A percentile compares a stretch with the other conserved stretches of the same genome.
Conservation (phyloP, 148 eudicot species). For the Camellia lanceoleosa region DNA sequence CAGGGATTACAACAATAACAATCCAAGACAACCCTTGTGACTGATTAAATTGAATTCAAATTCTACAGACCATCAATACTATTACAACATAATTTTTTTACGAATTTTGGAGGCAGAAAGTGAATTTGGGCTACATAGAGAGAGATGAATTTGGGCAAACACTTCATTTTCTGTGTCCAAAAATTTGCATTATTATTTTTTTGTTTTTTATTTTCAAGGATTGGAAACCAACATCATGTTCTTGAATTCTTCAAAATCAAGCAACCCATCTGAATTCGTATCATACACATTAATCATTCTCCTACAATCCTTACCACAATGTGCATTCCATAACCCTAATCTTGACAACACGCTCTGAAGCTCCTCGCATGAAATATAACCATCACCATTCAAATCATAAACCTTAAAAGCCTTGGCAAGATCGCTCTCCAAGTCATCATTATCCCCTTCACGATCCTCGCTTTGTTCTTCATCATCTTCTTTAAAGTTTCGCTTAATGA, state of each 20-base stretch:
- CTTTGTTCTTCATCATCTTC: not conserved
- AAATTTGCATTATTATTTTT: too few relatives aligned
- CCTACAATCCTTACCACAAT: slow-evolving; percentile 34
- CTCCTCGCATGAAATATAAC: slow-evolving; percentile 56
- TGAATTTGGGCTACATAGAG: too few relatives aligned
- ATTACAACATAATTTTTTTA: too few relatives aligned
- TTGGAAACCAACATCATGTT: slow-evolving; percentile 47
- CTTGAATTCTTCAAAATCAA: slow-evolving; percentile 74
- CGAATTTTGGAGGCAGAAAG: too few relatives aligned
- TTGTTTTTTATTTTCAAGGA: too few relatives aligned
- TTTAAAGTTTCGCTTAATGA: slow-evolving; percentile 6
- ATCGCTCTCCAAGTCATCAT: slow-evolving; percentile 26
- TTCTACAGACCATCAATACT: too few relatives aligned
- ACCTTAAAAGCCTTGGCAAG: slow-evolving; percentile 57
- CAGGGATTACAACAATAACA: too few relatives aligned
- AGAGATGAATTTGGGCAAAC: too few relatives aligned
- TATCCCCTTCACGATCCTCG: slow-evolving; percentile 6
- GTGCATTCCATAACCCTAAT: slow-evolving; percentile 49
- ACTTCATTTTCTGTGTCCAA: too few relatives aligned
- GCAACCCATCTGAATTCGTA: slow-evolving; percentile 58
- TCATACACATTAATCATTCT: slow-evolving; percentile 49
- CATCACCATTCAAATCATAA: slow-evolving; percentile 66
- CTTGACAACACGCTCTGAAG: slow-evolving; percentile 44
- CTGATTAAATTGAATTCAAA: too few relatives aligned
- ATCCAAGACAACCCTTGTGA: too few relatives aligned